Base-by-base conservation (phyloP, 306 rosid species). In the Erythrophleum fordii region DNA sequence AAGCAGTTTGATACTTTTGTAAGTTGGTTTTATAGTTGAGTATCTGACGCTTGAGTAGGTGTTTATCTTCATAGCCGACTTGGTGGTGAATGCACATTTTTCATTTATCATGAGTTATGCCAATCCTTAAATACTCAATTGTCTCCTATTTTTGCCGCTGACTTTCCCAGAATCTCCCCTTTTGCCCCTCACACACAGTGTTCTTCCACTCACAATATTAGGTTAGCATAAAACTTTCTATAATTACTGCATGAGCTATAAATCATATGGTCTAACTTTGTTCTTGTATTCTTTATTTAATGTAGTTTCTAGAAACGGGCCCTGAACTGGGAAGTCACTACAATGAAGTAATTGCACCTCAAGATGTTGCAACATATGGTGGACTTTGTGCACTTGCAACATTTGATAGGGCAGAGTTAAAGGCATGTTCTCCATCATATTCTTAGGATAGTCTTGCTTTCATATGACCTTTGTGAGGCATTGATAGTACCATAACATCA, bases 331-430 rank as follows among this genome's bases (percentile, higher is more conserved):
- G 88, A 68, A 89, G 80, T 84, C 86, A 93, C 69, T 96, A 90
- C 83, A 93, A 89, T 82, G 99, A 96, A 71, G 97, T 96, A 51
- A 93, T 96, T 86, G 98, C 99, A 46, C 83, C 97, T 67, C 99
- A 93, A 85, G 99, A 96, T 87, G 94, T 96, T 85, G 97, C 99
- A 37, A 96, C 97, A 1, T 96, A 96, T 80, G 99, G 99, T 48
- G 99, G 98, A 52, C 99, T 96, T 79, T 93, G 97, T 86, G 99
- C 99, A 7, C 99, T 96, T 65, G 99, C 99, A 74, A 92, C 91
- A 81, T 96, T 96, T 86, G 99, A 96, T 84, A 83, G 98, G 70
- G 60, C 92, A 10, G 99, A 96, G 87, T 80, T 96, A 76, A 96
- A 96, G 99, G 99, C 87, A 89, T 60, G 76, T 83, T 52, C 56